Base-by-base conservation (phyloP, 2,329 filamentous ascomycete genomes). In the Ophiostoma ips region DNA sequence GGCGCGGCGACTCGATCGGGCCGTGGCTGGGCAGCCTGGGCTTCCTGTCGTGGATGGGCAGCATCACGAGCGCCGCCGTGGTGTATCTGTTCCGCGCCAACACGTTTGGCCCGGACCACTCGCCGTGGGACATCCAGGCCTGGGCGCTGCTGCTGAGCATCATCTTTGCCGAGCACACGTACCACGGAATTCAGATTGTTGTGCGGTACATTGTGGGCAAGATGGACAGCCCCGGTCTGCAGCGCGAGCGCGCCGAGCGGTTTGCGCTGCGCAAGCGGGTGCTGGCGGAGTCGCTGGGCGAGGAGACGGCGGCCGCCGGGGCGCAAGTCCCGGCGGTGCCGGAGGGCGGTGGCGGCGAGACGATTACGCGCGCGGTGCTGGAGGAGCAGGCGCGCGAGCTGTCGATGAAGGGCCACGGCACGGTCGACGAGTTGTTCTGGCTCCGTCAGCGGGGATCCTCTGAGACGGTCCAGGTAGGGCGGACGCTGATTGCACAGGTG, bases 11-110 rank as follows among this genome's bases (percentile, higher is more conserved):
- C 66, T 92, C 86, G 1, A 96, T 98, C 57, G 92, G 92, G 0
- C 89, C 92, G 1, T 96, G 88, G 84, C 71, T 96, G 12, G 78
- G 88, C 56, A 82, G 85, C 1, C 72, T 98, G 2, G 83, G 82
- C 15, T 94, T 96, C 63, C 71, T 96, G n/a, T 84, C 87, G 3
- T 96, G 92, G 92, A 71, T 95, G 21, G 92, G 92, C 37, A 92
- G 84, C 57, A 71, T 96, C 52, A 94, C 88, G 5, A 88, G 84
- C 50, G 81, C 88, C 0, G 87, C 89, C 0, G 77, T 96, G 45
- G 84, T 95, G 0, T 95, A 88, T 64, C 79, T 98, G 59, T 96
- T 95, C 70, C 83, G 78, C 56, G 79, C 81, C 48, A 73, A 82
- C 50, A 73, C 75, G 2, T 67, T 82, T 37, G 83, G 82, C 0